phyloP scores from a whole-genome alignment of 2,329 filamentous ascomycete genomes.

The Botryotinia narcissicola region DNA sequence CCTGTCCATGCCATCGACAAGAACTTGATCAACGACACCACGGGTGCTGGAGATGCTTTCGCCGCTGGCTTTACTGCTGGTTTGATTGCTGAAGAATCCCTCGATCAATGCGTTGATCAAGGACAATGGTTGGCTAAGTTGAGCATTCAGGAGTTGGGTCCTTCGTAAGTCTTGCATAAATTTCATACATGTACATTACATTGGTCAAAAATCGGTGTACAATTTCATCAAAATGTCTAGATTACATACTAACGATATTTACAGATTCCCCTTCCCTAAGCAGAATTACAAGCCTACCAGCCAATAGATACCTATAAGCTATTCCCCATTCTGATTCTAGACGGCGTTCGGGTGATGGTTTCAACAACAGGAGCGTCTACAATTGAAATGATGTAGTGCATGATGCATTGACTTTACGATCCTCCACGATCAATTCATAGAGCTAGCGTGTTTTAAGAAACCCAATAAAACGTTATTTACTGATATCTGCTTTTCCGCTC shows the following conservation, averaged over 20 bases:
- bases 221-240: constrained; percentile 14
- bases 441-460: constrained; percentile 29
- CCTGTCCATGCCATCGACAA: constrained; percentile 75
- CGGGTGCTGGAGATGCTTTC: constrained; percentile 94
- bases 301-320: constrained; percentile 29
- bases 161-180: constrained; percentile 69
- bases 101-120: constrained; percentile 80
- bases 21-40: constrained; percentile 88
- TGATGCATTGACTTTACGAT: constrained; percentile 33
- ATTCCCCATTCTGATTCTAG: constrained; percentile 42
- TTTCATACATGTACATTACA: constrained; percentile 19
- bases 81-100: constrained; percentile 76
- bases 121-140: constrained; percentile 95
- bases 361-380: constrained; percentile 50
- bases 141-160: constrained; percentile 92
- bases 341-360: constrained; percentile 51
- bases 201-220: neutral
- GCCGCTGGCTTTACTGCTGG: constrained; percentile 92
- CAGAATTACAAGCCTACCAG: constrained; percentile 61
- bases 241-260: constrained; percentile 30
- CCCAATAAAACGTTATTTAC: constrained; percentile 26
- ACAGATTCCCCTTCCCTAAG: constrained; percentile 79
- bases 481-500: neutral
- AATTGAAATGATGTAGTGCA: constrained; percentile 34
- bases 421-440: constrained; percentile 40